These are phyloP conservation scores for Entomortierella parvispora DNA, from an alignment of 192 early-diverging fungal species.

Conservation along the genomic window DNA sequence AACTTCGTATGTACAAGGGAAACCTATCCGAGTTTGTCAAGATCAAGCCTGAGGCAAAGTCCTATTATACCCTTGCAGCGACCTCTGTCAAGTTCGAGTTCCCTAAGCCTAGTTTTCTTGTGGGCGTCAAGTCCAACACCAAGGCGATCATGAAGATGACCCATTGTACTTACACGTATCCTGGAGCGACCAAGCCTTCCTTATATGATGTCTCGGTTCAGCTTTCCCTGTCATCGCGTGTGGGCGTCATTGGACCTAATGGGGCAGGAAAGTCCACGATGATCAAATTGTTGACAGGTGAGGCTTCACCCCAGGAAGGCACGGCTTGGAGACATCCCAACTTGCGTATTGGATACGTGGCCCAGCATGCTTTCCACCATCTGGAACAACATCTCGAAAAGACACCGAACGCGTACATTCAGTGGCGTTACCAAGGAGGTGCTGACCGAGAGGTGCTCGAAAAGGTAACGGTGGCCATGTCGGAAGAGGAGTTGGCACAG, in stretches of 20 bases:
- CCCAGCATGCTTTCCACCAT: conserved; percentile 91
- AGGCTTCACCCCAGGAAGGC: conserved; percentile 73
- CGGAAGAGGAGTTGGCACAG: conserved; percentile 70
- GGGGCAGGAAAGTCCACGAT: conserved; percentile 89
- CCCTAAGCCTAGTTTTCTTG: conserved; percentile 81
- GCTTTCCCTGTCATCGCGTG: conserved; percentile 80
- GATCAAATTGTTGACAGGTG: conserved; percentile 85
- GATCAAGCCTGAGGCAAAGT: conserved; percentile 75
- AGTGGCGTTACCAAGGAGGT: conserved; percentile 85
- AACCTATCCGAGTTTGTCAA: conserved; percentile 84
- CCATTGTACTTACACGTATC: conserved; percentile 81
- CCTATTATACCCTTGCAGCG: conserved; percentile 78
- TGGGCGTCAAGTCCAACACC: conserved; percentile 82
- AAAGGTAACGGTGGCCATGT: conserved; percentile 75
- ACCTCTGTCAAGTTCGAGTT: conserved; percentile 77
- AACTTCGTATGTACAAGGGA: conserved; percentile 82
- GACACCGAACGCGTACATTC: conserved; percentile 86
- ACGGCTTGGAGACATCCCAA: conserved; percentile 85
- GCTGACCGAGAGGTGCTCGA: conserved; percentile 79
- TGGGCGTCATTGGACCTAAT: conserved; percentile 84
- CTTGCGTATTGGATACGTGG: conserved; percentile 87
- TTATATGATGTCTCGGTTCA: conserved; percentile 73
- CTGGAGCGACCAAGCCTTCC: conserved; percentile 66
- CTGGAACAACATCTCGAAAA: conserved; percentile 85
- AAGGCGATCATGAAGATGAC: conserved; percentile 83